phyloP scores from a whole-genome alignment of 805 yeast species.

The Starmerella gropengiesseri region DNA sequence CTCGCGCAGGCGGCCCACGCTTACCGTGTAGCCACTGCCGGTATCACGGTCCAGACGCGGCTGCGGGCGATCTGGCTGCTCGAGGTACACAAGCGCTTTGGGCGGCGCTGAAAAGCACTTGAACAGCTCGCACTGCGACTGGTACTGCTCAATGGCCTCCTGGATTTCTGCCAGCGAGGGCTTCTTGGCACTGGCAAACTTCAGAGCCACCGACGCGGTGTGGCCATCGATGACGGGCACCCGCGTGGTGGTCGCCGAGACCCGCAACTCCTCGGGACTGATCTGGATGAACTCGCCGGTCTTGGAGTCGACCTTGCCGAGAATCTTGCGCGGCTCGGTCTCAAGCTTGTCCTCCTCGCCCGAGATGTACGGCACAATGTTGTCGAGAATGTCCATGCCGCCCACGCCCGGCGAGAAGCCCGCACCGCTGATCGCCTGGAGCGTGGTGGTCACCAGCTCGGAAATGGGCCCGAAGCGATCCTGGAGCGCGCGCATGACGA shows the following conservation, averaged over 20 bases:
- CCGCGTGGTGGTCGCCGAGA: constrained; percentile 93
- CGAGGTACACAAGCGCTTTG: constrained; percentile 82
- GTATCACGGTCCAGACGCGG: constrained; percentile 95
- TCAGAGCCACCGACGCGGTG: constrained; percentile 84
- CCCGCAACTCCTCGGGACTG: constrained; percentile 51
- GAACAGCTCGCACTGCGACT: constrained; percentile 67
- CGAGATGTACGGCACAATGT: constrained; percentile 84
- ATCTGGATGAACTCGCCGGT: constrained; percentile 36
- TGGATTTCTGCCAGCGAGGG: constrained; percentile 79
- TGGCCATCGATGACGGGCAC: constrained; percentile 97
- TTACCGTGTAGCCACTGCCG: constrained; percentile 85
- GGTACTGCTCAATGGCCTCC: constrained; percentile 55
- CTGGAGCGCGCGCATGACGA: constrained; percentile 88
- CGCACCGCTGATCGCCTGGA: constrained; percentile 97
- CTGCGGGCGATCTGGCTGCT: constrained; percentile 89
- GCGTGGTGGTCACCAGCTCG: constrained; percentile 73
- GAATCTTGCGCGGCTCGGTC: constrained; percentile 93
- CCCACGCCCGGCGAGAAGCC: constrained; percentile 97
- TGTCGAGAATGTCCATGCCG: constrained; percentile 88
- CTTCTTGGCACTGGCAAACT: constrained; percentile 69
- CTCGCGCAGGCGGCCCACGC: constrained; percentile 87
- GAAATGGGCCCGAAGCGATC: constrained; percentile 86
- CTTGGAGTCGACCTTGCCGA: constrained; percentile 43
- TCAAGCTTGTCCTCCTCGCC: constrained; percentile 98
- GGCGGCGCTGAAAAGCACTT: constrained; percentile 90